These are phyloP conservation scores for Aethionema arabicum DNA, from an alignment of 345 rosid genomes.

Conservation along the genomic window DNA sequence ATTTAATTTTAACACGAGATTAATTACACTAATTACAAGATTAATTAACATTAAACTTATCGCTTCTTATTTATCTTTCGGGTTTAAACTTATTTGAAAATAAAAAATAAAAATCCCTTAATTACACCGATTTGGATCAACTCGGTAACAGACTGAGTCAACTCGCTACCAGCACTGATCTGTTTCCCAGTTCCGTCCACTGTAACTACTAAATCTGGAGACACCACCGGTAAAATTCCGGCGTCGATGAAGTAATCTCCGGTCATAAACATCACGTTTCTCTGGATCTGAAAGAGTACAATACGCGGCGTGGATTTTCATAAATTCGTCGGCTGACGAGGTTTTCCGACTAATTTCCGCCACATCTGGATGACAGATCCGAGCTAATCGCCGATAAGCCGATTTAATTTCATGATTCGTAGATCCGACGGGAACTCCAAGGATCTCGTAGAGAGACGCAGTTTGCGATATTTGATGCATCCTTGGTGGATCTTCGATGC, in stretches of 20 bases:
- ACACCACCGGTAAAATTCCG: conserved; percentile 51
- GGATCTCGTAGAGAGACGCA: conserved; percentile 62
- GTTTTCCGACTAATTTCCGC: conserved; percentile 46
- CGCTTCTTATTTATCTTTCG: no score
- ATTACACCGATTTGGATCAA: not conserved
- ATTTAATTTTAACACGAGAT: no score
- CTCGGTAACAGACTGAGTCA: conserved; percentile 25
- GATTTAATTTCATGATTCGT: conserved; percentile 70
- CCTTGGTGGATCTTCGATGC: conserved; percentile 24
- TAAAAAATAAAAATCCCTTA: no score
- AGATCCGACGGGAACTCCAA: conserved; percentile 61
- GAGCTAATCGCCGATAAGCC: conserved; percentile 74
- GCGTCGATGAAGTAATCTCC: conserved; percentile 39
- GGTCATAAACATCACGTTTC: conserved; percentile 79
- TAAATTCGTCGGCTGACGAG: conserved; percentile 63
- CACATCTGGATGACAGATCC: conserved; percentile 79
- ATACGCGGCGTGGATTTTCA: conserved; percentile 78
- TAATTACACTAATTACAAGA: no score
- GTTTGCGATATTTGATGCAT: conserved; percentile 21
- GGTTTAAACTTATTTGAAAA: no score
- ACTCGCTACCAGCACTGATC: conserved; percentile 92
- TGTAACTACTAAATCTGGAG: conserved; percentile 45
- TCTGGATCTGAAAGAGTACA: conserved; percentile 81
- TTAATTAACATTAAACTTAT: no score
- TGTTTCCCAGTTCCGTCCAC: conserved; percentile 81